Evolutionary conservation across 768 basidiomycete species (phyloP), one percentile per base, ranked within the genome.

Genomic region (Terana coerulea): DNA sequence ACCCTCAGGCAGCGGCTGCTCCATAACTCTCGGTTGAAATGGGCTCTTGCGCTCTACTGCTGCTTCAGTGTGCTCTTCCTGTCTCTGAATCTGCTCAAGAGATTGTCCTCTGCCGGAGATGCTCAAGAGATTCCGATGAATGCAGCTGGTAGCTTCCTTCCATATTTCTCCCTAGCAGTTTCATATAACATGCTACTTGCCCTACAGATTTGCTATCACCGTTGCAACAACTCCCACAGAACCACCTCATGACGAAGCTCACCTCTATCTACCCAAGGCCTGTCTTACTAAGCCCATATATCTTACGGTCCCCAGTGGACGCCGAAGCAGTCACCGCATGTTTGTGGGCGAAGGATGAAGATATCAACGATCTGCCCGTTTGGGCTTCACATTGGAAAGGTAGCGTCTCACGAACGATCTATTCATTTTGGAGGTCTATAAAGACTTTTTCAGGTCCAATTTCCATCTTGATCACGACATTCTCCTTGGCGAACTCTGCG

Each of bases 371-470:
- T 14, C 54, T 77, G 0, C 55, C 69, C 17, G 49, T 51, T 0
- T 77, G 78, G 71, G 64, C 64, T 21, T 42, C 61, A 0, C 50
- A 59, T 6, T 83, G 81, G 81, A 61, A 67, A 48, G 80, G 78
- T 76, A 56, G 35, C 58, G 44, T 37, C 39, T 42, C 24, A 15
- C 15, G 11, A n/a, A 21, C 5, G 3, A 30, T 31, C 24, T 8
- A 39, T 11, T 17, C 26, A 17, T 8, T 11, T 39, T n/a, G n/a
- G 14, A 35, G 14, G 5, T 5, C 17, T 11, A 17, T 19, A 12
- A 21, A 30, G 28, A 44, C n/a, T 26, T 28, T 1, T 3, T n/a
- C 37, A 80, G 79, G 77, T 6, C 75, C 78, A 0, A 65, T 80
- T 1, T 81, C 79, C 6, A 62, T 83, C 5, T 54, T 83, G 28